Evolutionary conservation across 2,329 filamentous ascomycete species (phyloP).

Genomic region (Calonectria multiphialidica): DNA sequence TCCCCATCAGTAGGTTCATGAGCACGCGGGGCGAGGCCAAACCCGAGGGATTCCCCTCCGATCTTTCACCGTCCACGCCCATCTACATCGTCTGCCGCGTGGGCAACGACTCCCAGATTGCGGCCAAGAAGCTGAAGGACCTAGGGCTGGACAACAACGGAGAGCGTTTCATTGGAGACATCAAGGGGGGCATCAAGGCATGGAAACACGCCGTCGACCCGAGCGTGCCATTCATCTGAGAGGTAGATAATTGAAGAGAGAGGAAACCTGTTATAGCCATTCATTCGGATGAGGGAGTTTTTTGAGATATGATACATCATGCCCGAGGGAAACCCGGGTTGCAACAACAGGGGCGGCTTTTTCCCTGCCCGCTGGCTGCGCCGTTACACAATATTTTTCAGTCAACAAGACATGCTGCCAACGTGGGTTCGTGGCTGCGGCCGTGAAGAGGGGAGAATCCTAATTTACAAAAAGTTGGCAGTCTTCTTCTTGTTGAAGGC

Average conservation of each 20-base stretch:
- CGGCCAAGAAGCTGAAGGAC: constrained; percentile 74
- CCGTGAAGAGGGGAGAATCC: background rate
- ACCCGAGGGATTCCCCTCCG: constrained; percentile 54
- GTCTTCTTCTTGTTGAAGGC: constrained; percentile 97
- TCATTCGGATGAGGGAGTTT: constrained; percentile 42
- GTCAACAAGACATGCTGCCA: constrained; percentile 13
- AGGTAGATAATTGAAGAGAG: constrained; percentile 16
- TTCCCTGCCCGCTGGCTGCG: constrained; percentile 35
- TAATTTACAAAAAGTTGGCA: constrained; percentile 68
- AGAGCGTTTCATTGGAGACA: constrained; percentile 74
- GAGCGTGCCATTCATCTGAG: constrained; percentile 65
- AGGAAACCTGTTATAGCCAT: constrained; percentile 21
- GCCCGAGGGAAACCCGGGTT: constrained; percentile 33
- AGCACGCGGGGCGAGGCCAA: constrained; percentile 53
- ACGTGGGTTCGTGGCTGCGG: constrained; percentile 12
- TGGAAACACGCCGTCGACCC: constrained; percentile 79
- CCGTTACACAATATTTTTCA: constrained; percentile 35
- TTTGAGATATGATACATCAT: constrained; percentile 44
- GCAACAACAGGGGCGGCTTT: constrained; percentile 27
- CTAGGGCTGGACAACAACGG: constrained; percentile 65
- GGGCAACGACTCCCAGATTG: constrained; percentile 84
- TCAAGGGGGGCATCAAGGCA: constrained; percentile 77
- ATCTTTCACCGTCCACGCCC: constrained; percentile 57
- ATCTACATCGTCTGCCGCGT: constrained; percentile 81
- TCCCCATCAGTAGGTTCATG: constrained; percentile 71